Percentiles rank a stretch among this genome's conserved stretches.
Evolutionary conservation across 2,329 filamentous ascomycete species (phyloP).

Genomic region (Aspergillus intermedius): DNA sequence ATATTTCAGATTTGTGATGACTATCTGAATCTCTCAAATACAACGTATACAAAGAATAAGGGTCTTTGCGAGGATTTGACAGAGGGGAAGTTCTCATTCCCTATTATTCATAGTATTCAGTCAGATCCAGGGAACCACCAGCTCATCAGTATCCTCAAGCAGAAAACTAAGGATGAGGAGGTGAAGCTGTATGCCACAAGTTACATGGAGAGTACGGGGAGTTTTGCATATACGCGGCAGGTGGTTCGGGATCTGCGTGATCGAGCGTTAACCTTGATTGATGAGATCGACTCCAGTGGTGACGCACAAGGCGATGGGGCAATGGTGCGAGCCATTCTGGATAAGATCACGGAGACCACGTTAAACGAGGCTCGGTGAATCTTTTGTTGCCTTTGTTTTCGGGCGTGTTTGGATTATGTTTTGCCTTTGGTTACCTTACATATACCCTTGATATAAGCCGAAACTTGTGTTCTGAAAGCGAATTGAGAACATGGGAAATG

Average conservation of each 20-base stretch:
- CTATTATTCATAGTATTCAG: conserved; percentile 85
- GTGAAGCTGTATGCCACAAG: conserved; percentile 85
- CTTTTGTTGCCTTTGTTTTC: background rate
- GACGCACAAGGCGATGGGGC: conserved; percentile 49
- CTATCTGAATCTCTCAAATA: conserved; percentile 73
- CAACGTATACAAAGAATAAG: conserved; percentile 80
- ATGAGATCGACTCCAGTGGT: conserved; percentile 51
- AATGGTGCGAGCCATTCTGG: conserved; percentile 60
- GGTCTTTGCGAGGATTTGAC: conserved; percentile 92
- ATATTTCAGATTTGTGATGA: conserved; percentile 55
- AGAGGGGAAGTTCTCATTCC: conserved; percentile 95
- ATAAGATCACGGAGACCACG: conserved; percentile 52
- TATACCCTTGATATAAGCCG: background rate
- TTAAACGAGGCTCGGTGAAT: conserved; percentile 16
- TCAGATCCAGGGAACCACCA: conserved; percentile 56
- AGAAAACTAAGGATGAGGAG: conserved; percentile 77
- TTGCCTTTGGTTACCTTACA: background rate
- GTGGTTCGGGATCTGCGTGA: conserved; percentile 60
- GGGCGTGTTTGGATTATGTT: background rate
- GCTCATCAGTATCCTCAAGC: conserved; percentile 85
- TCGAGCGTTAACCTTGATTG: conserved; percentile 57
- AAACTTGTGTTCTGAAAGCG: too few species aligned
- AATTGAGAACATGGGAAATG: too few species aligned
- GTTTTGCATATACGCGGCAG: conserved; percentile 74
- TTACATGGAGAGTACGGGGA: conserved; percentile 86